Conservation (phyloP, 2,329 filamentous ascomycete genomes). For the Xylaria sp. region DNA sequence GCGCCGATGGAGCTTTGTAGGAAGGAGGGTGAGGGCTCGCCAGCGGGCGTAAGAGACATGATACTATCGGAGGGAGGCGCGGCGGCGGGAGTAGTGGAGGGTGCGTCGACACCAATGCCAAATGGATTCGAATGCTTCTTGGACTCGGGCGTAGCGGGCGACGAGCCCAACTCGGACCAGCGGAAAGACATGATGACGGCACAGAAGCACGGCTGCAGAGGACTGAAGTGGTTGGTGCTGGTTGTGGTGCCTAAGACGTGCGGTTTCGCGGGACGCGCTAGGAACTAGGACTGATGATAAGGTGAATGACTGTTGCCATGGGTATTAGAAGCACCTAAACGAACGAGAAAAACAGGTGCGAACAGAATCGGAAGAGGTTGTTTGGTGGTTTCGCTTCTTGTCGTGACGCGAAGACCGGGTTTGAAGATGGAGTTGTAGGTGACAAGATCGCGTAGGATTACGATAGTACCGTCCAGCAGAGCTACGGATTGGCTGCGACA, state of each 20-base stretch:
- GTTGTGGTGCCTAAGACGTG: constrained; percentile 8
- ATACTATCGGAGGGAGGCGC: constrained; percentile 46
- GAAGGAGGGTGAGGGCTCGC: constrained; percentile 51
- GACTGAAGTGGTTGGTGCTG: constrained; percentile 4
- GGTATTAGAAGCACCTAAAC: not conserved
- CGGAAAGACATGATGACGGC: constrained; percentile 29
- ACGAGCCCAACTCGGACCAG: constrained; percentile 39
- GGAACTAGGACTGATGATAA: not conserved
- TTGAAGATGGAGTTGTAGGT: not conserved
- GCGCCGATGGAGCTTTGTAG: constrained; percentile 50
- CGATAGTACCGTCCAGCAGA: not conserved
- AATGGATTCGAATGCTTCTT: constrained; percentile 34
- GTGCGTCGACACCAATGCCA: constrained; percentile 38
- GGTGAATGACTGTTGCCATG: not conserved
- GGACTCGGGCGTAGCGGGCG: constrained; percentile 47
- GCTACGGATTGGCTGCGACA: not conserved
- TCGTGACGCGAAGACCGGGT: not conserved
- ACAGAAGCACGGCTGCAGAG: constrained; percentile 14
- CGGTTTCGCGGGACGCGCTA: not conserved
- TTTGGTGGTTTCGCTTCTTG: not conserved
- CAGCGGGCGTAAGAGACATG: constrained; percentile 51
- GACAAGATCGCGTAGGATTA: not conserved
- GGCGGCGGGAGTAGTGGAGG: constrained; percentile 50
- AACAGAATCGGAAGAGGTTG: not conserved
- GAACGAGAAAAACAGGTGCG: not conserved